Conservation (phyloP, 2,329 filamentous ascomycete genomes). For the Colletotrichum sp. region DNA sequence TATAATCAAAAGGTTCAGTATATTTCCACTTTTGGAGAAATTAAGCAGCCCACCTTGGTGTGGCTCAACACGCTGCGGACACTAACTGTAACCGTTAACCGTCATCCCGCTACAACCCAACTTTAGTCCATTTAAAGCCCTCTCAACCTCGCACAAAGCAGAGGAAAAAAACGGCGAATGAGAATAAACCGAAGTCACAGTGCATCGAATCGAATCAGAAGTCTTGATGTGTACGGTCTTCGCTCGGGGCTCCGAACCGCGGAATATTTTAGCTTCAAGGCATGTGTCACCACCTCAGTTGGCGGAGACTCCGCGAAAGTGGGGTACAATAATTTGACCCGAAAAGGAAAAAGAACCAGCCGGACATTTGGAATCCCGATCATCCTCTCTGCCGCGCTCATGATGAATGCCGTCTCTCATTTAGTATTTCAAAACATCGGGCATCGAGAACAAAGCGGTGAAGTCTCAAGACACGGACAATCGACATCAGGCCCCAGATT, state of each 20-base stretch:
- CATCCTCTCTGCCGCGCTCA: background rate
- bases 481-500: background rate
- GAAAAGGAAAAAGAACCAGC: background rate
- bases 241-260: background rate
- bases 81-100: background rate
- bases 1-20: background rate
- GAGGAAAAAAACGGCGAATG: background rate
- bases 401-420: background rate
- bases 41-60: background rate
- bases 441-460: background rate
- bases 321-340: background rate
- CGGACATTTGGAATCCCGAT: background rate
- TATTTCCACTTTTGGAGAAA: background rate
- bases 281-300: background rate
- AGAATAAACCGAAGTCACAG: accelerated
- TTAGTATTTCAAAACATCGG: background rate
- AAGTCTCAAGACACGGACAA: background rate
- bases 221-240: background rate
- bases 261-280: background rate
- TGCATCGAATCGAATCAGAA: background rate
- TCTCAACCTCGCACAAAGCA: background rate
- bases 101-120: background rate
- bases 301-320: background rate
- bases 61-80: background rate
- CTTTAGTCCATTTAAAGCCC: background rate